Evolutionary conservation across 2,329 filamentous ascomycete species (phyloP).

Genomic region (Scedosporium boydii): DNA sequence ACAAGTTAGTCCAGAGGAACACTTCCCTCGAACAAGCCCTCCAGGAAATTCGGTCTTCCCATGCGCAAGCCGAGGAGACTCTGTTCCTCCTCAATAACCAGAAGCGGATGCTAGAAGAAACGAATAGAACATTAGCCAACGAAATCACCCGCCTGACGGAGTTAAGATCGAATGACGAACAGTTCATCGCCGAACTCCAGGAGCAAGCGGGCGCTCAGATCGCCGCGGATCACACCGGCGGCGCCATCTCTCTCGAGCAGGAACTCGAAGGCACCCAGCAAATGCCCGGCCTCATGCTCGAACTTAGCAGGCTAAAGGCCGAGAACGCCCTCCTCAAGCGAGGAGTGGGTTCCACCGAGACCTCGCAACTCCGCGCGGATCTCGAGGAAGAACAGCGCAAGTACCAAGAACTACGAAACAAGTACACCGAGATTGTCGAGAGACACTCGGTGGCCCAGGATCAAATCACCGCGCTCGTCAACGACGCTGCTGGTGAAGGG

Average conservation of each 20-base stretch:
- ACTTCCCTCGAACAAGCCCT: constrained; percentile 24
- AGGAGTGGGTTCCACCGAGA: constrained; percentile 44
- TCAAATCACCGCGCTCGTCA: constrained; percentile 45
- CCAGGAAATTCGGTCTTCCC: constrained; percentile 17
- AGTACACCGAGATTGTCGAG: constrained; percentile 47
- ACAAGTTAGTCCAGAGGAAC: constrained; percentile 25
- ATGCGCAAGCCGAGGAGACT: constrained; percentile 8
- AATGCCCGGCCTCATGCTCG: constrained; percentile 28
- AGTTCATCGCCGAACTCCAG: constrained; percentile 48
- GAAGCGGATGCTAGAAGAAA: constrained; percentile 35
- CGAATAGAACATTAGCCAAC: constrained; percentile 32
- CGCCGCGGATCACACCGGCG: constrained; percentile 15
- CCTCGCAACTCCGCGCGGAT: constrained; percentile 43
- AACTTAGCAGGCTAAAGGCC: constrained; percentile 49
- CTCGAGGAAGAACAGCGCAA: constrained; percentile 44
- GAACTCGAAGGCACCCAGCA: constrained; percentile 32
- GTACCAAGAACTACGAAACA: constrained; percentile 41
- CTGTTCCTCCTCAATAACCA: constrained; percentile 24
- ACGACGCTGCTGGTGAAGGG: constrained; percentile 43
- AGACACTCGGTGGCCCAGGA: constrained; percentile 47
- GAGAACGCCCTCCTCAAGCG: constrained; percentile 51
- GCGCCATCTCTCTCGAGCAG: constrained; percentile 43
- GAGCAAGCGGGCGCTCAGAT: constrained; percentile 36
- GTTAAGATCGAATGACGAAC: constrained; percentile 40
- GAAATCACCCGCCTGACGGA: constrained; percentile 38